Base-by-base conservation (phyloP, 495 filamentous ascomycete species). In the Penicillium crystallinum region DNA sequence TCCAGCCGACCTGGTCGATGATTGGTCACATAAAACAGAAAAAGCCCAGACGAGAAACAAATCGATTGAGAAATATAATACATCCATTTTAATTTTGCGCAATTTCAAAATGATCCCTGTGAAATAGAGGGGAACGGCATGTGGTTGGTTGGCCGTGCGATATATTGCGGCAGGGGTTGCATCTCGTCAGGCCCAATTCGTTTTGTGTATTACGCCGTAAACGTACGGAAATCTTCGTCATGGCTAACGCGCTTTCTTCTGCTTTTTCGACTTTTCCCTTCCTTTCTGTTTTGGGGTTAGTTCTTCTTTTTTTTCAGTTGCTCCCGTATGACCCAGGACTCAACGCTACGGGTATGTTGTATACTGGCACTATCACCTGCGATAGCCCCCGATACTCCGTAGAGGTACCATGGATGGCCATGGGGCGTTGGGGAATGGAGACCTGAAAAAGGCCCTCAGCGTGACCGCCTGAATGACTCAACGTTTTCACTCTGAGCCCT, bases 121-220 rank as follows among this genome's bases (percentile, higher is more conserved):
- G 17, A 47, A 27, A 46, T 54, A 47, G 50, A 55, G 52, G 61
- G 53, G 31, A 61, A 56, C 50, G 54, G 56, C 46, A 39, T 54
- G 12, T 70, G 65, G 65, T 68, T 70, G 67, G 67, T 56, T 52
- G 46, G 31, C 10, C n/a, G 45, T 31, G 51, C 49, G 56, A 64
- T 66, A 61, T 57, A 58, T 64, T 62, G 57, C 37, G 46, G 53
- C 52, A 53, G 62, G 56, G 56, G 59, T 56, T 67, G 59, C 56
- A 62, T 62, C 55, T 61, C 36, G 45, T 55, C 53, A 55, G 57
- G 54, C 52, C 52, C 49, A 42, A 49, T 52, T 18, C 35, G 54
- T 53, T 56, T 51, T 17, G 35, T 5, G 61, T 64, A 64, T 64
- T 64, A 64, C 50, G 15, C 6, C 14, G 57, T 63, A 60, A 42